Conservation (phyloP, 2,329 filamentous ascomycete species). For the Didymella glomerata region DNA sequence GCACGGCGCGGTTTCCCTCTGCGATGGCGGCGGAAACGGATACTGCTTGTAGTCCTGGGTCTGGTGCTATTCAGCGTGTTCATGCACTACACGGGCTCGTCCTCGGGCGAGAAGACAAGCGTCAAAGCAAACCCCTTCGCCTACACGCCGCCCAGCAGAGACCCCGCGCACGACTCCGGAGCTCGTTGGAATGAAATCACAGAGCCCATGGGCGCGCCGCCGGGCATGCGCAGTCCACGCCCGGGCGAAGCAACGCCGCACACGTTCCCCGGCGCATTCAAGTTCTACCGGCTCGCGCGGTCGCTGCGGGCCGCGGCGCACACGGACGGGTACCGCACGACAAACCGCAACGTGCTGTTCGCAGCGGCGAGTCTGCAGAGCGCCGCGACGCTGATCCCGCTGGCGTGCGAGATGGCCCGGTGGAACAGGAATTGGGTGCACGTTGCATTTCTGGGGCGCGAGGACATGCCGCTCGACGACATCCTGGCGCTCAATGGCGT, state of each 20-base stretch:
- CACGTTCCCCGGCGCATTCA: conserved; percentile 73
- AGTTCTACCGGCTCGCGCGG: conserved; percentile 69
- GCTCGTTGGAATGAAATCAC: conserved; percentile 22
- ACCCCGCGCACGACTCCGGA: conserved; percentile 7
- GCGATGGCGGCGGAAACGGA: conserved; percentile 61
- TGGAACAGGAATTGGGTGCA: conserved; percentile 78
- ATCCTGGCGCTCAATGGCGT: conserved; percentile 82
- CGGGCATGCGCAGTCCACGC: conserved; percentile 31
- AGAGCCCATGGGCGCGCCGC: conserved; percentile 42
- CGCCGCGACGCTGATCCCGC: conserved; percentile 74
- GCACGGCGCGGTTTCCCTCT: conserved; percentile 45
- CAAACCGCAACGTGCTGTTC: conserved; percentile 80
- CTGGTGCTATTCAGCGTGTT: conserved; percentile 68
- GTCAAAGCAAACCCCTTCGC: conserved; percentile 1
- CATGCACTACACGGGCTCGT: conserved; percentile 53
- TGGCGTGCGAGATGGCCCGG: conserved; percentile 85
- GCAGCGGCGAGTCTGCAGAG: conserved; percentile 78
- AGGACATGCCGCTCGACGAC: conserved; percentile 72
- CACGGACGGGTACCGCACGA: conserved; percentile 60
- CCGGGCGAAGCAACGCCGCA: conserved; percentile 30
- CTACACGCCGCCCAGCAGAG: conserved; percentile 3
- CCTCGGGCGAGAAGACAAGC: not conserved
- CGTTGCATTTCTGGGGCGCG: conserved; percentile 78
- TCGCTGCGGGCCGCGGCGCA: conserved; percentile 68
- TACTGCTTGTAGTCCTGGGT: conserved; percentile 48